Evolutionary conservation across 1,284 basidiomycete species (phyloP).

Genomic region (Ceratobasidium sp.): DNA sequence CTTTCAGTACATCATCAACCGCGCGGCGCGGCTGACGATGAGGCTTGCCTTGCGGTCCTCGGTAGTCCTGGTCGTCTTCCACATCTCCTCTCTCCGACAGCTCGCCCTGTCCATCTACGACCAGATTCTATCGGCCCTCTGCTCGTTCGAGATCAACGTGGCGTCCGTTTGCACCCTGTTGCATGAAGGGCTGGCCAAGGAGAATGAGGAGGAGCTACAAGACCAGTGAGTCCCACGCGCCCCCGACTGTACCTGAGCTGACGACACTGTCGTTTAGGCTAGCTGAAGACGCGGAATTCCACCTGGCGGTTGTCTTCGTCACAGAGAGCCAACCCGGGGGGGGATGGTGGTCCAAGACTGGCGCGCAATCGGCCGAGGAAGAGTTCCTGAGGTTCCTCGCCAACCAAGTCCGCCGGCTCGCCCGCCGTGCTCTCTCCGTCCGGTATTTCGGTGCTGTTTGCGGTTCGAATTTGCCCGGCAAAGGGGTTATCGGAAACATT

Average conservation of each 20-base stretch:
- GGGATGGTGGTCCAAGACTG: background rate
- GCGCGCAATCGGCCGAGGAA: background rate
- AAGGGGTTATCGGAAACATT: background rate
- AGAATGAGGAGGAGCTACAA: background rate
- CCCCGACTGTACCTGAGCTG: background rate
- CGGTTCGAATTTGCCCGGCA: background rate
- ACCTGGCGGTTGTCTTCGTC: conserved; percentile 12
- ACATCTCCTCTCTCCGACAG: background rate
- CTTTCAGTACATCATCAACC: conserved; percentile 17
- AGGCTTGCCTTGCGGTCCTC: background rate
- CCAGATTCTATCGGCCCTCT: background rate
- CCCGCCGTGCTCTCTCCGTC: background rate
- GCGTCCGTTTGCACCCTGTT: background rate
- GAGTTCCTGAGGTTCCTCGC: background rate
- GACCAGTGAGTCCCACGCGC: background rate
- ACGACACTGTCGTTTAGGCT: background rate
- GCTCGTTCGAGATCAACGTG: conserved; percentile 8
- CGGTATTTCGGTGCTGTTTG: conserved; percentile 3
- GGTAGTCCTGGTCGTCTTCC: background rate
- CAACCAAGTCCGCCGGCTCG: background rate
- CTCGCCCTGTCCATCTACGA: background rate
- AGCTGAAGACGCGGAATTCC: background rate
- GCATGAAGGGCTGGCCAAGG: background rate
- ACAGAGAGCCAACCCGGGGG: conserved; percentile 11
- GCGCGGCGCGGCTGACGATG: background rate